A percentile compares a stretch with the other conserved stretches of the same genome.
phyloP scores from a whole-genome alignment of 2,329 filamentous ascomycete species.

The Ophiocordyceps camponoti-saundersi region DNA sequence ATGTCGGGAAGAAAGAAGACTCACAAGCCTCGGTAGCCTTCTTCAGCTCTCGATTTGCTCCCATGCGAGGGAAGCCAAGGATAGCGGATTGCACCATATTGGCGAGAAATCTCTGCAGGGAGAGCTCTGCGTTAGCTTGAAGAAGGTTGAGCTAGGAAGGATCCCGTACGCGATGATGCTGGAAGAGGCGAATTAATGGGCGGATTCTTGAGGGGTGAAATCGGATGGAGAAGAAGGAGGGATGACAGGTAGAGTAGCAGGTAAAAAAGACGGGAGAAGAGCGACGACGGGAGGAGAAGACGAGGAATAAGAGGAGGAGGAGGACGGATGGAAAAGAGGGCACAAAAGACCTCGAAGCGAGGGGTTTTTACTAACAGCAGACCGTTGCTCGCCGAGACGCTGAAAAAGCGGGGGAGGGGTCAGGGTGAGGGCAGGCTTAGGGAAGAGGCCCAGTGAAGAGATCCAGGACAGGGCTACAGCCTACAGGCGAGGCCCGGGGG shows the following conservation, averaged over 20 bases:
- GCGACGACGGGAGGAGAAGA: slow-evolving; percentile 3
- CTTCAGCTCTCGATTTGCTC: slow-evolving; percentile 96
- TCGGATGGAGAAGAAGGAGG: not conserved
- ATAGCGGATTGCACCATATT: slow-evolving; percentile 56
- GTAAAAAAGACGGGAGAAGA: slow-evolving; percentile 6
- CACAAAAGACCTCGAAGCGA: slow-evolving; percentile 3
- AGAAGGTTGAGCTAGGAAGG: not conserved
- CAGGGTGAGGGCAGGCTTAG: no score
- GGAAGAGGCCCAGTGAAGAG: no score
- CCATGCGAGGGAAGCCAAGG: slow-evolving; percentile 98
- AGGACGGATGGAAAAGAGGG: slow-evolving; percentile 3
- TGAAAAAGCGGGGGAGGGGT: slow-evolving; percentile 19
- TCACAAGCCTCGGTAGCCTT: slow-evolving; percentile 93
- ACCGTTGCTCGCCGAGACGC: slow-evolving; percentile 5
- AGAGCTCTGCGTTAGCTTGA: not conserved
- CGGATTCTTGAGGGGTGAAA: no score
- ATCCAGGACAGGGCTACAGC: no score
- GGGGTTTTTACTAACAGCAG: slow-evolving; percentile 4
- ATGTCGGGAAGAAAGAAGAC: slow-evolving; percentile 15
- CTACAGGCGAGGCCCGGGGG: no score
- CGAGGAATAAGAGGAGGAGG: slow-evolving; percentile 2
- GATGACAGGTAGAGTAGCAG: slow-evolving; percentile 1
- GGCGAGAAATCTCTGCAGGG: slow-evolving; percentile 9
- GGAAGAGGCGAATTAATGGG: no score
- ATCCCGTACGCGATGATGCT: no score